A percentile compares a stretch with the other conserved stretches of the same genome.
Conservation (phyloP, 768 basidiomycete genomes). For the Macrocybe gigantea region DNA sequence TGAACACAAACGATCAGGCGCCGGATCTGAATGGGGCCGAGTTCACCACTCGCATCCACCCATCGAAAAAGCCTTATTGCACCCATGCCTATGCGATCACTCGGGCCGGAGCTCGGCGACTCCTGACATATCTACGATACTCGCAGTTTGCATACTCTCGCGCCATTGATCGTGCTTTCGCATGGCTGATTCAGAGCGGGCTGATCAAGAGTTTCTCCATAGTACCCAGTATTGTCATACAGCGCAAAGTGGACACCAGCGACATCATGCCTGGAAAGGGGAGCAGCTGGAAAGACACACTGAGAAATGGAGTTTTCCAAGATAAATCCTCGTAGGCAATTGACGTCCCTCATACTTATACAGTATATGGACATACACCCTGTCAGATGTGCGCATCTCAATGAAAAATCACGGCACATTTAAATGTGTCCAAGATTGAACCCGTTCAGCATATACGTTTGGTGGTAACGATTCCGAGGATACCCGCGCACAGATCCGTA, state of each 20-base stretch:
- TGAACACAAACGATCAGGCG: constrained; percentile 13
- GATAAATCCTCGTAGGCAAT: not conserved
- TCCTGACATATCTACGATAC: constrained; percentile 52
- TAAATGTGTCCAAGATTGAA: too few species aligned
- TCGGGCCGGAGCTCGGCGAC: constrained; percentile 49
- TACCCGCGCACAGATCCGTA: too few species aligned
- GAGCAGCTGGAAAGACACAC: constrained; percentile 48
- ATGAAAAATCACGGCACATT: too few species aligned
- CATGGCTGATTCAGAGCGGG: constrained; percentile 57
- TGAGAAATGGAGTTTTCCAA: constrained; percentile 43
- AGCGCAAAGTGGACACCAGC: constrained; percentile 52
- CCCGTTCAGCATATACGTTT: too few species aligned
- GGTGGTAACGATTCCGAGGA: too few species aligned
- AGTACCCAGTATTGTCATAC: constrained; percentile 62
- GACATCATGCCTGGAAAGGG: constrained; percentile 50
- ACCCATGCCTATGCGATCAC: constrained; percentile 72
- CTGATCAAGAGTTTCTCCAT: constrained; percentile 57
- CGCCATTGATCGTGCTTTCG: constrained; percentile 67
- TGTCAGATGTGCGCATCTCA: too few species aligned
- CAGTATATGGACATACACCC: not conserved
- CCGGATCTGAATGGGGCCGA: constrained; percentile 1
- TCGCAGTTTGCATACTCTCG: constrained; percentile 73
- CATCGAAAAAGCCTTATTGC: constrained; percentile 58
- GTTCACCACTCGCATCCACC: constrained; percentile 36
- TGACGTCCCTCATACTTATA: too few species aligned